Percentiles rank a stretch among this genome's conserved stretches.
phyloP scores from a whole-genome alignment of 2,329 filamentous ascomycete species.

The Alternaria brassicicola region DNA sequence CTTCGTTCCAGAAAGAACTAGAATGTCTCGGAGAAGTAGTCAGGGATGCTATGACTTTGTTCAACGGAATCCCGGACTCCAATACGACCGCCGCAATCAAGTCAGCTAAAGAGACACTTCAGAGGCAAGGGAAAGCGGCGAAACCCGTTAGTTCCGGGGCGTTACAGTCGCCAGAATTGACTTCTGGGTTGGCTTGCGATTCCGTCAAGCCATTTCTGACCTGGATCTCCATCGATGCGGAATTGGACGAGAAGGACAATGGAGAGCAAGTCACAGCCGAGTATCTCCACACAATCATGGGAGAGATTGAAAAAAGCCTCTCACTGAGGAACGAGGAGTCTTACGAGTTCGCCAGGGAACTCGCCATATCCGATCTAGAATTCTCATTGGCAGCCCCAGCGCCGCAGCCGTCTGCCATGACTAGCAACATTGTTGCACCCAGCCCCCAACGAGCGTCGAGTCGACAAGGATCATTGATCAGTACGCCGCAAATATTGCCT shows the following conservation, averaged over 20 bases:
- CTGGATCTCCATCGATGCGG: not conserved
- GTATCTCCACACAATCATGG: slow-evolving; percentile 2
- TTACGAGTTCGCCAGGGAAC: not conserved
- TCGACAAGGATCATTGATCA: not conserved
- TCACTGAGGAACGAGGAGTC: not conserved
- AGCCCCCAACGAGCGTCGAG: not conserved
- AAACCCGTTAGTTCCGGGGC: not conserved
- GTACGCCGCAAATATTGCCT: not conserved
- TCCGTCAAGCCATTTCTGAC: not conserved
- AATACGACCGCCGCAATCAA: not conserved
- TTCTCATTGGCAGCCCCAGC: not conserved
- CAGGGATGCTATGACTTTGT: not conserved
- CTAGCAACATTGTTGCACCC: not conserved
- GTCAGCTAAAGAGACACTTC: not conserved
- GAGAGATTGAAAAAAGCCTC: not conserved
- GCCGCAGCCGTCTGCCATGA: not conserved
- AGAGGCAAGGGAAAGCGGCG: not conserved
- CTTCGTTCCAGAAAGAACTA: not conserved
- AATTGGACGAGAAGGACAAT: not conserved
- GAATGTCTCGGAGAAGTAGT: not conserved
- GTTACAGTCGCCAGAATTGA: not conserved
- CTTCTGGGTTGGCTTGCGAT: not conserved
- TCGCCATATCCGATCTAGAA: not conserved
- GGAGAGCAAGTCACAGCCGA: not conserved
- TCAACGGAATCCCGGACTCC: not conserved